A percentile compares a stretch with the other conserved stretches of the same genome.
Conservation (phyloP, 1,284 basidiomycete genomes). For the Ceratobasidium sp. region DNA sequence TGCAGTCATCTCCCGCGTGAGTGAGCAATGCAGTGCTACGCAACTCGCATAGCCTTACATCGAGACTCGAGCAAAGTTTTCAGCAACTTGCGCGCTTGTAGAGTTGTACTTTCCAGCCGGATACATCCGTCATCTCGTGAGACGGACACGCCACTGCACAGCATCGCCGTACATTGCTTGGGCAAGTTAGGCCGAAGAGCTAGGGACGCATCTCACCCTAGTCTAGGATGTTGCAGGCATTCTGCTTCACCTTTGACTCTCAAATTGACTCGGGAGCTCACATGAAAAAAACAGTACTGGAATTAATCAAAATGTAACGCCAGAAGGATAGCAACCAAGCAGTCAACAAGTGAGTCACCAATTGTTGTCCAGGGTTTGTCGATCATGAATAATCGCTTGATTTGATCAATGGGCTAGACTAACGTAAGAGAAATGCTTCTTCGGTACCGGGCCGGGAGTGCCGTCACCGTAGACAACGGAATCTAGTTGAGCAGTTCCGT, state of each 20-base stretch:
- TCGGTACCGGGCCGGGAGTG: conserved; percentile 3
- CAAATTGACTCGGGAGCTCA: neutral
- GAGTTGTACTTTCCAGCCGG: neutral
- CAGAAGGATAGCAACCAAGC: neutral
- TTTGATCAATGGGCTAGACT: neutral
- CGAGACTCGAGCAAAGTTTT: neutral
- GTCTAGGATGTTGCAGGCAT: neutral
- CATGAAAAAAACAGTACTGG: neutral
- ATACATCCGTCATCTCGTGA: neutral
- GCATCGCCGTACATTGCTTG: conserved; percentile 8
- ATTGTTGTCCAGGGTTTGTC: neutral
- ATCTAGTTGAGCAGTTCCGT: neutral
- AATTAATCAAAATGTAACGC: neutral
- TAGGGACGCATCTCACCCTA: conserved; percentile 11
- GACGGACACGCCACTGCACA: conserved; percentile 35
- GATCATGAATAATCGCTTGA: neutral
- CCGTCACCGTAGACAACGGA: neutral
- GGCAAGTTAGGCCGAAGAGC: neutral
- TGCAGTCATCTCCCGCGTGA: neutral
- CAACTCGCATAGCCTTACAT: neutral
- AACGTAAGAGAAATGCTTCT: neutral
- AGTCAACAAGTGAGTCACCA: conserved; percentile 1
- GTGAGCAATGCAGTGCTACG: neutral
- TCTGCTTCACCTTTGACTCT: neutral
- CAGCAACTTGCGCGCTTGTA: neutral